Evolutionary conservation across 148 eudicot species (phyloP).

Genomic region (Salicornia ramosissima): DNA sequence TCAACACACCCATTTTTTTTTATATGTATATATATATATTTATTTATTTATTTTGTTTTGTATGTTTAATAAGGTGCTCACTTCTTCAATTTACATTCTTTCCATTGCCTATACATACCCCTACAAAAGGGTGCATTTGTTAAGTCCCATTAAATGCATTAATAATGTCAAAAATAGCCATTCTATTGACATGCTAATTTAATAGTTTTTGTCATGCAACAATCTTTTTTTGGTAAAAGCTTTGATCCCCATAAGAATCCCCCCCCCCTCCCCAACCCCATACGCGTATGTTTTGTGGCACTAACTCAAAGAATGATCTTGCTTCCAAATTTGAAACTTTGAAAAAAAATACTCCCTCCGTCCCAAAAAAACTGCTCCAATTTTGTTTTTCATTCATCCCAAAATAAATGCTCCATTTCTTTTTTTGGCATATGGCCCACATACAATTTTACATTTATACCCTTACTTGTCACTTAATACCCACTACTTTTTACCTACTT

Average conservation of each 20-base stretch:
- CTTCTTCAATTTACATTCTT: not conserved
- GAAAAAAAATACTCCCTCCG: not conserved
- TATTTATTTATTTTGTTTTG: no score
- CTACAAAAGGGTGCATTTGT: not conserved
- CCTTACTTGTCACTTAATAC: no score
- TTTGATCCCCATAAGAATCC: not conserved
- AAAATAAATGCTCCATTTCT: no score
- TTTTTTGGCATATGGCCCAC: no score
- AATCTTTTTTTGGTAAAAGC: not conserved
- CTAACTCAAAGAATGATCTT: not conserved
- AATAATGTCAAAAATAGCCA: not conserved
- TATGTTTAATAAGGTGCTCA: no score
- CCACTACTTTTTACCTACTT: no score
- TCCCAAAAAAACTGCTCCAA: no score
- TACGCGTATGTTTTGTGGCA: conserved; percentile 4
- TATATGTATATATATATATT: no score
- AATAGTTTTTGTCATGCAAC: conserved; percentile 2
- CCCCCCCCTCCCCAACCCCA: not conserved
- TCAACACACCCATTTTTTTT: no score
- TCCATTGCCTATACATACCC: conserved; percentile 6
- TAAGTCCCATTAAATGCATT: conserved; percentile 8
- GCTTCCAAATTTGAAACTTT: not conserved
- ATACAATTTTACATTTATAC: no score
- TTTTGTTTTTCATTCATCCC: no score
- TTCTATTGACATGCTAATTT: not conserved